Conservation (phyloP, 2,329 filamentous ascomycete genomes). For the Fusarium albidum region DNA sequence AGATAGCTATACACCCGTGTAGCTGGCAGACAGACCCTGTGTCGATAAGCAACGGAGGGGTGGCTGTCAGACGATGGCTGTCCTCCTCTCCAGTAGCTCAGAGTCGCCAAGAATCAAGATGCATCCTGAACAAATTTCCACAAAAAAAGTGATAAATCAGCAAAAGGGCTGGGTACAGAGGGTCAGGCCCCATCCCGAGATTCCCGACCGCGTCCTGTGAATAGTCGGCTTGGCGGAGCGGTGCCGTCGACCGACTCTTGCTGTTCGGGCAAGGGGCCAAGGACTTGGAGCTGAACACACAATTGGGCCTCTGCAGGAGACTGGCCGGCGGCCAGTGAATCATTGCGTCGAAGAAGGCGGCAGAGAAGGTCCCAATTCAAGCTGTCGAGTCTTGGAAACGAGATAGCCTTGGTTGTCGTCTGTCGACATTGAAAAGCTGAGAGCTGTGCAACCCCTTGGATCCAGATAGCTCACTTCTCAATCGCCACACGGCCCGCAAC, state of each 20-base stretch:
- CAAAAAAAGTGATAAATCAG: slow-evolving; percentile 14
- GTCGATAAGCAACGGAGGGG: background rate
- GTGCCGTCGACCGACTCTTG: background rate
- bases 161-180: background rate
- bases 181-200: slow-evolving; percentile 5
- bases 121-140: background rate
- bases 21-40: background rate
- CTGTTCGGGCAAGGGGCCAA: background rate
- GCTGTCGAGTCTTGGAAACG: background rate
- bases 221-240: slow-evolving; percentile 5
- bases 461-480: background rate
- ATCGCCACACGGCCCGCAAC: background rate
- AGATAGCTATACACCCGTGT: slow-evolving; percentile 8
- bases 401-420: background rate
- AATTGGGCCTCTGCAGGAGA: background rate
- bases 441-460: background rate
- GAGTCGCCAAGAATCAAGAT: slow-evolving; percentile 11
- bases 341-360: background rate
- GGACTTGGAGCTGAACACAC: background rate
- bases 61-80: slow-evolving; percentile 3
- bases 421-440: background rate
- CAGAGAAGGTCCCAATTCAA: background rate
- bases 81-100: background rate
- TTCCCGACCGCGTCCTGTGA: slow-evolving; percentile 10
- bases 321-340: background rate